Evolutionary conservation across 768 basidiomycete species (phyloP).

Genomic region (Rhodotorula diobovata): DNA sequence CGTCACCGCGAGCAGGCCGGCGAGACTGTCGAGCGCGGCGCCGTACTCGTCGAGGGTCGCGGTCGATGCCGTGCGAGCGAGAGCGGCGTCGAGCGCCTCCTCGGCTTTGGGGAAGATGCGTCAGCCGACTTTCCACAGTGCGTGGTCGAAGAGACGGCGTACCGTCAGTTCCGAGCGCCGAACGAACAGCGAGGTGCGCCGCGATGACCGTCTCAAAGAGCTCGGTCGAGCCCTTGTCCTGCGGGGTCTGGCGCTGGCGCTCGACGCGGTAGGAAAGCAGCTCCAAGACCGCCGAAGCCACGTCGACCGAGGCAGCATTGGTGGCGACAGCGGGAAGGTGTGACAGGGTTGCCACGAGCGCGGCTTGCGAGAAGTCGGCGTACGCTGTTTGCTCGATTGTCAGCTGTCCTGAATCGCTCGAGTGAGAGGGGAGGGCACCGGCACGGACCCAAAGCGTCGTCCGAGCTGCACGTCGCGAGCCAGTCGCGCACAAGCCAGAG

Average conservation of each 20-base stretch:
- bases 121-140: not conserved
- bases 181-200: slow-evolving; percentile 17
- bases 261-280: slow-evolving; percentile 20
- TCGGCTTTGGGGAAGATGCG: not conserved
- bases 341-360: not conserved
- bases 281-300: slow-evolving; percentile 1
- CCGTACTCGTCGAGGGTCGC: not conserved
- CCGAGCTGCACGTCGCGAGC: not conserved
- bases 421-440: not conserved
- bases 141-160: not conserved
- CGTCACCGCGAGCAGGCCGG: not conserved
- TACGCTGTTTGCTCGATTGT: not conserved
- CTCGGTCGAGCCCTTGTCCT: not conserved
- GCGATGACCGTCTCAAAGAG: slow-evolving; percentile 24
- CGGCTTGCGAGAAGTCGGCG: slow-evolving; percentile 2
- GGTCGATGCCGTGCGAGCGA: not conserved
- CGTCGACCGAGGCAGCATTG: not conserved
- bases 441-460: not conserved
- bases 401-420: not conserved
- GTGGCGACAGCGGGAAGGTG: not conserved
- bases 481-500: slow-evolving; percentile 10
- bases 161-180: not conserved
- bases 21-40: not conserved
- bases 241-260: not conserved
- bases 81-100: not conserved